Evolutionary conservation across 1,284 basidiomycete genomes (phyloP), one percentile per base, ranked within the genome.

Genomic region (Xerocomus nothofagi): DNA sequence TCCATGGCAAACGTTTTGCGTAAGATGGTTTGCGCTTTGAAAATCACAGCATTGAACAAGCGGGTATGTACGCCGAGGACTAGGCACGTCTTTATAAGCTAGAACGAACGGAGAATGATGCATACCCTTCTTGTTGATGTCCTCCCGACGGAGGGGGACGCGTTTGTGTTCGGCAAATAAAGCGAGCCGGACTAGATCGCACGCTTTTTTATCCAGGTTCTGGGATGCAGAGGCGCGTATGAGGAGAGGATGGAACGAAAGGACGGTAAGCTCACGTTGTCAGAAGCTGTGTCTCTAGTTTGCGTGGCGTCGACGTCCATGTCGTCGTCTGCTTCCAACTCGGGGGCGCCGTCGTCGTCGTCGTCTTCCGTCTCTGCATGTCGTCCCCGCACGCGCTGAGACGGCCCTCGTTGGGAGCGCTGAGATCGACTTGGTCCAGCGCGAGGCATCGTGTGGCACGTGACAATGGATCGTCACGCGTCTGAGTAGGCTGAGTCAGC

Each of bases 91-190:
- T 18, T 34, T 4, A 37, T 14, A 3, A 10, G 27, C 18, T 14
- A 24, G 24, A 17, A 23, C n/a, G 21, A 7, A 38, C 18, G 0
- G 23, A 36, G 27, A 14, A 39, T 14, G n/a, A 21, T 24, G 21
- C 63, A 30, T 38, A 82, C 88, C 80, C 78, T 87, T 88, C 71
- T 90, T 91, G 17, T 77, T 81, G 38, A 91, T 88, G 24, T 91
- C 88, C 24, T 91, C 87, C 40, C 87, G 73, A 33, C 78, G 77
- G 39, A 91, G 66, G 1, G 81, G 75, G 7, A 72, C 62, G 37
- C 86, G 75, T 60, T 74, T 78, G 46, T 84, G 80, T 62, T 91
- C 86, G 2, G 73, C 75, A 61, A 89, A 91, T 30, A 91, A 71
- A 3, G 88, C 87, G 8, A 91, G 73, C 8, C 88, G 77, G 7